phyloP scores from a whole-genome alignment of 441 rosid species.

The Populus hybrid region DNA sequence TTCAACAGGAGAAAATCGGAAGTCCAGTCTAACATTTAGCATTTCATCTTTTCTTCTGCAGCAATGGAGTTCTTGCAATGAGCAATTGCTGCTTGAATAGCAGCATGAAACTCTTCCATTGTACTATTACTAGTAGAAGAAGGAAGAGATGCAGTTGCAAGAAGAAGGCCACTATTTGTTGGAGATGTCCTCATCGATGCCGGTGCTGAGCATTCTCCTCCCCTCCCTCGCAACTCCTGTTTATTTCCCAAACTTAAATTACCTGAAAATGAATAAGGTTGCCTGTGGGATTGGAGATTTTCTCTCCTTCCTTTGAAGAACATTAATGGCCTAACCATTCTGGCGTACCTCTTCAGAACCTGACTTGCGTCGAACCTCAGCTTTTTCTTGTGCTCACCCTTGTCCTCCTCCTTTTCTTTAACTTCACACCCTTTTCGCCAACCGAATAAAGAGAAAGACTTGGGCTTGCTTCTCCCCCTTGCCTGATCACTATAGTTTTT shows the following conservation, averaged over 20 bases:
- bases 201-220: slow-evolving; percentile 71
- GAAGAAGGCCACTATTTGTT: slow-evolving; percentile 70
- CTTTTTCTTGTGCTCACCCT: slow-evolving; percentile 51
- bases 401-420: slow-evolving; percentile 36
- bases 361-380: slow-evolving; percentile 54
- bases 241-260: slow-evolving; percentile 38
- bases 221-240: slow-evolving; percentile 45
- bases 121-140: slow-evolving; percentile 64
- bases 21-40: slow-evolving; percentile 12
- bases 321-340: slow-evolving; percentile 53
- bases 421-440: slow-evolving; percentile 54
- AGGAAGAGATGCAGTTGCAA: slow-evolving; percentile 39
- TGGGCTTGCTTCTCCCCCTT: slow-evolving; percentile 37
- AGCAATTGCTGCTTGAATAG: slow-evolving; percentile 97
- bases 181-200: slow-evolving; percentile 92
- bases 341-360: slow-evolving; percentile 55
- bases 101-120: slow-evolving; percentile 94
- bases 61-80: slow-evolving; percentile 94
- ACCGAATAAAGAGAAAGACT: slow-evolving; percentile 69
- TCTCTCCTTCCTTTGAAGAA: slow-evolving; percentile 53
- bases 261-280: slow-evolving; percentile 50
- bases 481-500: slow-evolving; percentile 10
- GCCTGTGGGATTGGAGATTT: slow-evolving; percentile 38
- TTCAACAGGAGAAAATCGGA: slow-evolving; percentile 3
- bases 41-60: slow-evolving; percentile 48